Evolutionary conservation across 768 basidiomycete genomes (phyloP).

Genomic region (Sarcomyxa edulis): DNA sequence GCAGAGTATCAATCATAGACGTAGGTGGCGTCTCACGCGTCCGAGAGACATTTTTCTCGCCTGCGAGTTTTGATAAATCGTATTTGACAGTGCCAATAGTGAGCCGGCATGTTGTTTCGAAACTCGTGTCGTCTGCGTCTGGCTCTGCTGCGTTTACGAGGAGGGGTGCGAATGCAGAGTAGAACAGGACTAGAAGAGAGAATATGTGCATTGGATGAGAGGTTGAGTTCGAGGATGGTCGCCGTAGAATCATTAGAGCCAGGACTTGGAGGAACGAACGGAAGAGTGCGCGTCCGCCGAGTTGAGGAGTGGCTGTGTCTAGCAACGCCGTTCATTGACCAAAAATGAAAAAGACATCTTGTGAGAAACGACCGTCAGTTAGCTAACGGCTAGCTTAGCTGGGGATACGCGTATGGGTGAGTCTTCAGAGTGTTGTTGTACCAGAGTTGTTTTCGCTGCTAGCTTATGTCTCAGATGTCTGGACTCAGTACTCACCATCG

Average conservation of each 20-base stretch:
- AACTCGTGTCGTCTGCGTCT: constrained; percentile 35
- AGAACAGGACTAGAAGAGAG: constrained; percentile 10
- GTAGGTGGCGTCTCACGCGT: constrained; percentile 61
- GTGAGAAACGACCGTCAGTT: no score
- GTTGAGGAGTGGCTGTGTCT: constrained; percentile 1
- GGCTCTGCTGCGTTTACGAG: constrained; percentile 26
- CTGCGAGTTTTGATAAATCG: constrained; percentile 54
- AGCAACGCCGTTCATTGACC: not conserved
- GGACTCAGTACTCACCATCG: no score
- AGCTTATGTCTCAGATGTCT: no score
- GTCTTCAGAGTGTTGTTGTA: no score
- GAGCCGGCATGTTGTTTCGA: constrained; percentile 56
- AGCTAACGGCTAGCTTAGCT: no score
- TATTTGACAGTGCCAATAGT: constrained; percentile 39
- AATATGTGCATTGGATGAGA: not conserved
- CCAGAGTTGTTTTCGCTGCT: no score
- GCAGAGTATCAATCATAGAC: constrained; percentile 49
- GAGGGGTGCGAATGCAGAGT: constrained; percentile 7
- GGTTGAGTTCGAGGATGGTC: not conserved
- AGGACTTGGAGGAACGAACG: not conserved
- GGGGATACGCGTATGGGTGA: no score
- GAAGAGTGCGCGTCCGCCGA: constrained; percentile 3
- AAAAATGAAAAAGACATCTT: no score
- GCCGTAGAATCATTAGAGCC: not conserved
- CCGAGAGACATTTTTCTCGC: constrained; percentile 43